Base-by-base conservation (phyloP, 2,329 filamentous ascomycete genomes). In the Westerdykella ornata region DNA sequence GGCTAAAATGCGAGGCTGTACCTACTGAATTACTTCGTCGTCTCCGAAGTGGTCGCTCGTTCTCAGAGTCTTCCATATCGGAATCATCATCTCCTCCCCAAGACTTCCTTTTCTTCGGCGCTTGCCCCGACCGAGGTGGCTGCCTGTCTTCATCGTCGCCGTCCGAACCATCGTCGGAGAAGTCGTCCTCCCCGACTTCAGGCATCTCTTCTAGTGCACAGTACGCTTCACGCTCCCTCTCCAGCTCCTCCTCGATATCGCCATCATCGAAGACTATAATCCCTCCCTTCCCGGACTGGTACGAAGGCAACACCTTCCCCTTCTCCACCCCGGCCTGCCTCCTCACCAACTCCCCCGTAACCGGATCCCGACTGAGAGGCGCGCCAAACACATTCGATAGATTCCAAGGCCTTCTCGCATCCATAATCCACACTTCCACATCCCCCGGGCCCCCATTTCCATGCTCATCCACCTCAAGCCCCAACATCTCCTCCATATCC, bases 201-300 rank as follows among this genome's bases (percentile, higher is more conserved):
- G 89, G 90, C 88, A 98, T 97, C 47, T 88, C 84, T 35, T 87
- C 73, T 38, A 97, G 70, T n/a, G 84, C 83, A 49, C 85, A 78
- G 59, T 94, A 97, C 30, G 92, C 89, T 44, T 87, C 81, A 52
- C 80, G 77, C 66, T 97, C 88, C 1, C 71, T 70, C 11, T 66
- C 68, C 26, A 98, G 70, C 26, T 89, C 85, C 52, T 90, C 85
- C 52, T 90, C 85, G 38, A 98, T 89, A 63, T 98, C 92, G 1
- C 90, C 92, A 60, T 97, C 92, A 59, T 97, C 92, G 63, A 92
- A 94, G 2, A 96, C 88, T 46, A 98, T 79, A 32, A 98, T 85
- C 0, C 92, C 92, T 14, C 90, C 90, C 57, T 77, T 84, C 20
- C 87, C 85, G 4, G 85, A 80, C 49, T 78, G 82, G 62, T 94